Percentiles rank a stretch among this genome's conserved stretches.
phyloP scores from a whole-genome alignment of 805 yeast genomes.

The Candida xiaguanensis region DNA sequence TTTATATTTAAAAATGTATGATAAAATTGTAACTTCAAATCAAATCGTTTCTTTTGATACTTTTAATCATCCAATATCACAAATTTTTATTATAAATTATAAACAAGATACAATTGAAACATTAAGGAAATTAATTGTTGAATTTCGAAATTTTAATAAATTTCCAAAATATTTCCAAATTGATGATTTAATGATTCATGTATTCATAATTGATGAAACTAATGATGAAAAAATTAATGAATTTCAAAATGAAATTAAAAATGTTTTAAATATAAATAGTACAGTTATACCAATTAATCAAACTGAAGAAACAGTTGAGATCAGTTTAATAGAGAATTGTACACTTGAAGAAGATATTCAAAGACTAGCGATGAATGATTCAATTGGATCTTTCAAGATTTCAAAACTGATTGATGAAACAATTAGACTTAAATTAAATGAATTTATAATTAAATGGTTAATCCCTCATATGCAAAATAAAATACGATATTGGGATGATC shows the following conservation, averaged over 20 bases:
- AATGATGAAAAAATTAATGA: conserved; percentile 33
- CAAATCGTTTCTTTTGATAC: conserved; percentile 75
- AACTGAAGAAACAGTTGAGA: conserved; percentile 9
- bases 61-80: conserved; percentile 80
- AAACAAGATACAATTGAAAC: conserved; percentile 47
- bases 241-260: conserved; percentile 26
- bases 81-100: conserved; percentile 60
- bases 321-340: conserved; percentile 27
- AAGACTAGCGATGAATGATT: conserved; percentile 23
- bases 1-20: conserved; percentile 51
- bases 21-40: conserved; percentile 55
- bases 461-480: conserved; percentile 85
- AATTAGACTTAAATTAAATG: conserved; percentile 39
- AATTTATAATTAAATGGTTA: conserved; percentile 46
- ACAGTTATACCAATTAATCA: conserved; percentile 16
- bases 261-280: conserved; percentile 23
- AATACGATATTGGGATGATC: conserved; percentile 82
- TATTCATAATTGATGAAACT: conserved; percentile 27
- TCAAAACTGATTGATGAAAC: conserved; percentile 34
- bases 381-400: conserved; percentile 11
- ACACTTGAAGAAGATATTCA: conserved; percentile 51
- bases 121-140: conserved; percentile 56
- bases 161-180: conserved; percentile 65
- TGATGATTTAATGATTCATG: conserved; percentile 53
- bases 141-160: conserved; percentile 45